Base-by-base conservation (phyloP, 2,329 filamentous ascomycete genomes). In the Pseudomassariella vexata region DNA sequence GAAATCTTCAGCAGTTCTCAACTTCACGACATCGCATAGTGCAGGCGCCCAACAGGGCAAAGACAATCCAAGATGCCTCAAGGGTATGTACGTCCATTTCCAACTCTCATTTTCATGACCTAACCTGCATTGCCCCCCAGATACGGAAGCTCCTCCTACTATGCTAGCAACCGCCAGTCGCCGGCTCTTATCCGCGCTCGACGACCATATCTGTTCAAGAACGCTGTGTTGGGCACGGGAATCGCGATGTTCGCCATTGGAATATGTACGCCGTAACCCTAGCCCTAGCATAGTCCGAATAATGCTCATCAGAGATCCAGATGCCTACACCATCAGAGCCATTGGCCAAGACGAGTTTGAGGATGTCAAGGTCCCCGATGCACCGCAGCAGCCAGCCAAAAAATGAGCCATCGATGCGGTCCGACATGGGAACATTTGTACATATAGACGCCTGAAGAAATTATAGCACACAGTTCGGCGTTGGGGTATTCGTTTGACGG, bases 301-400 rank as follows among this genome's bases (percentile, higher is more conserved):
- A 15, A 21, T n/a, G n/a, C n/a, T n/a, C n/a, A n/a, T n/a, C n/a
- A n/a, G n/a, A 10, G 15, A 24, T 20, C 27, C 35, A 77, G 74
- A 77, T 49, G 63, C 62, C 45, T 78, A 77, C 52, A 78, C 74
- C 4, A 82, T 98, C 55, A 76, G 70, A 45, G 87, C 86, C 34
- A 85, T 98, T 53, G 87, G 90, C 25, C 92, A 96, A 62, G 92
- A 96, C 60, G 86, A 95, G 46, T 98, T 98, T 65, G 85, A 89
- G 36, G 92, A 98, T 56, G 89, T 96, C 48, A 81, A 87, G 55
- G 82, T 96, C 22, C 92, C 92, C 18, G 84, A 86, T 55, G 68
- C 73, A 32, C 82, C 85, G 28, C 58, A 62, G 30, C 63, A 70
- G 38, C 58, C 65, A n/a, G 50, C 62, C 23, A 56, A 62, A 36